Percentiles rank a stretch among this genome's conserved stretches.
phyloP scores from a whole-genome alignment of 345 rosid genomes.

The Adansonia digitata region DNA sequence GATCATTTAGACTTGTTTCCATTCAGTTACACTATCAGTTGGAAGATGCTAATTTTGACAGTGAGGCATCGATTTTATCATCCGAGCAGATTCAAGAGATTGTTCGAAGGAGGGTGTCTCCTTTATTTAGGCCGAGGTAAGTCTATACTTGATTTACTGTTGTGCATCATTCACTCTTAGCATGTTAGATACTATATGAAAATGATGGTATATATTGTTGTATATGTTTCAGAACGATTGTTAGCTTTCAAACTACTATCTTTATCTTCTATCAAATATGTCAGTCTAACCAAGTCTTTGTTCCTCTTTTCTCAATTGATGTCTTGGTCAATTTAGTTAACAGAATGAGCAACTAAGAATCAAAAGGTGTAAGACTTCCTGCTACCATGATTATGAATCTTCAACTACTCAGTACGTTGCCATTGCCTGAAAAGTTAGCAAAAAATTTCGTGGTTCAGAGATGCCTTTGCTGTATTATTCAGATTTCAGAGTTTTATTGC shows the following conservation, averaged over 20 bases:
- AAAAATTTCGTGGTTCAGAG: not conserved
- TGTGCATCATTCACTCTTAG: not conserved
- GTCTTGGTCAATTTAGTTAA: not conserved
- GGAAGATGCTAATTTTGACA: conserved; percentile 51
- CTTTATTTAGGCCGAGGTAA: conserved; percentile 46
- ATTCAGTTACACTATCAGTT: conserved; percentile 58
- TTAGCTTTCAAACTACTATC: not conserved
- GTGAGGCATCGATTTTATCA: conserved; percentile 51
- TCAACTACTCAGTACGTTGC: not conserved
- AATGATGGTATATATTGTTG: not conserved
- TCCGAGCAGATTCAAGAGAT: conserved; percentile 60
- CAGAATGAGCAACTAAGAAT: conserved; percentile 4
- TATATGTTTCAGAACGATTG: not conserved
- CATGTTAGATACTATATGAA: not conserved
- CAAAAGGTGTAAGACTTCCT: not conserved
- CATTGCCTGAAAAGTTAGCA: not conserved
- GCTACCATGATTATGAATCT: not conserved
- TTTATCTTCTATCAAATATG: not conserved
- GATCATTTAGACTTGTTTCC: not conserved
- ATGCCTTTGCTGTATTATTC: not conserved
- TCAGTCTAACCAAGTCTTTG: not conserved
- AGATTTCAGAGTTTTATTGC: not conserved
- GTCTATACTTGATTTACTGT: not conserved
- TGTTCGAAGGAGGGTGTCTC: conserved; percentile 56
- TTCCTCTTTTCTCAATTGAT: not conserved